Evolutionary conservation across 495 filamentous ascomycete species (phyloP).

Genomic region (Penicillium egyptiacum): DNA sequence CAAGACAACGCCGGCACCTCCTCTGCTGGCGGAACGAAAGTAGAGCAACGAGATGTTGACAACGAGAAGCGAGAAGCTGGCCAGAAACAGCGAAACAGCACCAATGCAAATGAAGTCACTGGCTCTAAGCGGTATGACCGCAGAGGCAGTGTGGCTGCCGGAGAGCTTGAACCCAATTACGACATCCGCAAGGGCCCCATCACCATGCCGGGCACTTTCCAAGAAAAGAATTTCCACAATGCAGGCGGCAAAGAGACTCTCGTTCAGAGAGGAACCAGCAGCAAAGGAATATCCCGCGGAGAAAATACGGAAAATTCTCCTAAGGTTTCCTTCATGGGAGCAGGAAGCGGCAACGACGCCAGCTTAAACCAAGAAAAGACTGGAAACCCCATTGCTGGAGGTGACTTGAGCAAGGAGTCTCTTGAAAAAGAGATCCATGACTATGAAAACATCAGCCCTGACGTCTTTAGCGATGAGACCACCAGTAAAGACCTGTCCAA

Average conservation of each 20-base stretch:
- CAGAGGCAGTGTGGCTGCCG: conserved; percentile 6
- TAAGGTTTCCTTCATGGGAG: background rate
- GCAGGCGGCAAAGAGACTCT: background rate
- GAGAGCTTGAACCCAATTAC: conserved; percentile 18
- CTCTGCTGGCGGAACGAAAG: background rate
- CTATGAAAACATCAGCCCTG: background rate
- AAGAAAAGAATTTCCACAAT: conserved; percentile 9
- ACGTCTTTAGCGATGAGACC: background rate
- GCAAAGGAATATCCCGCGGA: background rate
- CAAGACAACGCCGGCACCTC: conserved; percentile 8
- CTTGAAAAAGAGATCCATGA: conserved; percentile 8
- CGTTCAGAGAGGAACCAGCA: background rate
- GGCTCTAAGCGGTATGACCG: background rate
- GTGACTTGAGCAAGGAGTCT: background rate
- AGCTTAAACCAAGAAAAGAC: background rate
- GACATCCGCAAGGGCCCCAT: conserved; percentile 32
- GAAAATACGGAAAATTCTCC: background rate
- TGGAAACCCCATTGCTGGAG: background rate
- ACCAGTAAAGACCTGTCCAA: background rate
- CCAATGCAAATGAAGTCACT: background rate
- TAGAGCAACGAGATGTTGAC: conserved; percentile 1
- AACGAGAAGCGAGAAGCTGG: background rate
- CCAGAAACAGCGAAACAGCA: background rate
- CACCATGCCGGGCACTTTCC: conserved; percentile 16
- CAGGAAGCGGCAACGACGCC: background rate